Evolutionary conservation across 1,139 yeast species (phyloP), one percentile per base, ranked within the genome.

Genomic region (Arxiozyma slooffiae): DNA sequence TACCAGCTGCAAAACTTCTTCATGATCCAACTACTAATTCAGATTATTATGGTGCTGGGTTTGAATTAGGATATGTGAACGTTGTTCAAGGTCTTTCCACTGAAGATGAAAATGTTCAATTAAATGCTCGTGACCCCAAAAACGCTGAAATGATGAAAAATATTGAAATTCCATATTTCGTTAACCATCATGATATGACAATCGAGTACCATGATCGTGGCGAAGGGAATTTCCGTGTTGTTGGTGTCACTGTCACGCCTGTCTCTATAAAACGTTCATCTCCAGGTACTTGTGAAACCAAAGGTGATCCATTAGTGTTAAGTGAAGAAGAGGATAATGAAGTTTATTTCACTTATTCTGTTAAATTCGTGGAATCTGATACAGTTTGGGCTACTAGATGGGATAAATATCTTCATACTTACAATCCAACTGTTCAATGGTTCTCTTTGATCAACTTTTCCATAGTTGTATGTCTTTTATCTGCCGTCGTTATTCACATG

Each of bases 381-480:
- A 86, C 94, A 16, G 81, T 83, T 11, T 92, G 97, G 98, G 97
- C 97, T 36, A 92, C 97, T 1, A 82, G 99, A 72, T 92, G 99
- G 99, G 98, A 92, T 68, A 87, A 88, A 68, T 92, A 92, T 67
- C 76, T 92, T 62, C 95, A 88, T 62, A 94, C 85, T 38, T 85
- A 82, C 65, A 95, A 88, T 66, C 95, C 97, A 50, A 84, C 85
- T 67, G 85, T 92, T 60, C 97, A 92, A 71, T 90, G 97, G 98
- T 85, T 88, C 64, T 87, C 96, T 2, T 78, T 92, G 59, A 71
- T 88, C 60, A 88, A 89, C 70, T 88, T 94, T 57, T 81, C 95
- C 11, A 70, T 87, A 53, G 79, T 90, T 61, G 96, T 90, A 20
- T 58, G 87, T 24, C 79, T 86, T 59, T 76, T 90, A 58, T 85